Percentiles rank a stretch among this genome's conserved stretches.
phyloP scores from a whole-genome alignment of 129 eudicot genomes.

The Flaveria bidentis region DNA sequence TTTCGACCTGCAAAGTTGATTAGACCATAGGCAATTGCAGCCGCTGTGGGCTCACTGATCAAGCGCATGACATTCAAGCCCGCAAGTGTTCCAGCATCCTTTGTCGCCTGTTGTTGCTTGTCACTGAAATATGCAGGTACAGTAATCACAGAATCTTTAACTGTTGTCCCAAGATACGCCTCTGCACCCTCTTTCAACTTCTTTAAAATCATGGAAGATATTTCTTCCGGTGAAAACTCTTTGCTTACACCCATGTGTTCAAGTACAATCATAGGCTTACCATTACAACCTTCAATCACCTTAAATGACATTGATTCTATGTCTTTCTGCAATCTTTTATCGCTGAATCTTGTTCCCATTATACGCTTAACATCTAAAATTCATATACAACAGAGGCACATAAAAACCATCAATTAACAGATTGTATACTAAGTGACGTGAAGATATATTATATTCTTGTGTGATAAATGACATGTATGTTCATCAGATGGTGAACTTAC shows the following conservation, averaged over 20 bases:
- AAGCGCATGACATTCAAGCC: background rate
- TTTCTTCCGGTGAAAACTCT: background rate
- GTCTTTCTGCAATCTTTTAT: background rate
- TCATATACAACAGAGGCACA: background rate
- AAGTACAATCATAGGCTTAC: background rate
- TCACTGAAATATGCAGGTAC: constrained; percentile 2
- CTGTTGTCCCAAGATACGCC: background rate
- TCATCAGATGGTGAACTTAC: background rate
- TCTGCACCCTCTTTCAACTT: background rate
- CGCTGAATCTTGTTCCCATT: background rate
- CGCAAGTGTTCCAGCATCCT: background rate
- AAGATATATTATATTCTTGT: background rate
- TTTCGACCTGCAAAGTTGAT: background rate
- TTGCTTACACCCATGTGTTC: background rate
- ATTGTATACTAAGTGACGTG: background rate
- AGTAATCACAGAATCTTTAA: background rate
- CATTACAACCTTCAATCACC: background rate
- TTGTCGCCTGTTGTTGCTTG: background rate
- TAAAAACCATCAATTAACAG: background rate
- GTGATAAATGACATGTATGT: no score
- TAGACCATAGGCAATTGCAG: background rate
- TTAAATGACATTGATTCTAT: background rate
- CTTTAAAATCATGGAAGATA: background rate
- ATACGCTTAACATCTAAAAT: background rate
- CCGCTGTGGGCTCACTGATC: background rate